Percentiles rank a stretch among this genome's conserved stretches.
Evolutionary conservation across 371 early-diverging fungal species (phyloP).

Genomic region (Cokeromyces recurvatus): DNA sequence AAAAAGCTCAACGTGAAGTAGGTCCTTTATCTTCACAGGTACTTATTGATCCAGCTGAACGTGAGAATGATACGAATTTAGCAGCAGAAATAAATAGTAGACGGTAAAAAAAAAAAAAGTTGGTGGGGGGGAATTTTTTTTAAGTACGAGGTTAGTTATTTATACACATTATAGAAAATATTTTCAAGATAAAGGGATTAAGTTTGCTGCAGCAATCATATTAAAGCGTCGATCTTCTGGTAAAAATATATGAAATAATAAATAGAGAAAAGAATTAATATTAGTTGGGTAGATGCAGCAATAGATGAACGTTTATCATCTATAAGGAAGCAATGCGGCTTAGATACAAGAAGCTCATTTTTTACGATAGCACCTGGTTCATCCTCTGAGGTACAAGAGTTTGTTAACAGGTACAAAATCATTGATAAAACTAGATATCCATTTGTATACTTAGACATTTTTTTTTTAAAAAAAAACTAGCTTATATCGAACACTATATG

Average conservation of each 20-base stretch:
- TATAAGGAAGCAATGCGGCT: conserved; percentile 60
- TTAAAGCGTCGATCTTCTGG: conserved; percentile 52
- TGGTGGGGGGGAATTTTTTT: no score
- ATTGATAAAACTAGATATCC: no score
- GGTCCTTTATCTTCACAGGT: conserved; percentile 56
- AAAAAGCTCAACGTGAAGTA: conserved; percentile 32
- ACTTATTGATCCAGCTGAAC: conserved; percentile 47
- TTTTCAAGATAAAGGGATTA: conserved; percentile 63
- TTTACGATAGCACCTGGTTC: conserved; percentile 56
- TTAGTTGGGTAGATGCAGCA: conserved; percentile 41
- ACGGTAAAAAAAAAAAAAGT: conserved; percentile 48
- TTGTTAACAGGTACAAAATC: conserved; percentile 59
- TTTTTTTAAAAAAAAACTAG: no score
- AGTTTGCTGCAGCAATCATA: conserved; percentile 69
- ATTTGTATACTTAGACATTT: no score
- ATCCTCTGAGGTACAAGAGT: conserved; percentile 52
- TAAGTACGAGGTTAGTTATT: no score
- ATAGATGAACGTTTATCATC: conserved; percentile 62
- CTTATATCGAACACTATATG: conserved; percentile 64
- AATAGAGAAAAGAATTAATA: not conserved
- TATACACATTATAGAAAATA: no score
- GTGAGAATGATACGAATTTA: conserved; percentile 57
- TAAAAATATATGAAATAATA: conserved; percentile 15
- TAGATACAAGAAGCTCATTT: conserved; percentile 61
- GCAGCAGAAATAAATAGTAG: conserved; percentile 64